Percentiles rank a stretch among this genome's conserved stretches.
These are phyloP conservation scores for Erodium chrysanthum DNA, from an alignment of 441 rosid species.

Conservation along the genomic window DNA sequence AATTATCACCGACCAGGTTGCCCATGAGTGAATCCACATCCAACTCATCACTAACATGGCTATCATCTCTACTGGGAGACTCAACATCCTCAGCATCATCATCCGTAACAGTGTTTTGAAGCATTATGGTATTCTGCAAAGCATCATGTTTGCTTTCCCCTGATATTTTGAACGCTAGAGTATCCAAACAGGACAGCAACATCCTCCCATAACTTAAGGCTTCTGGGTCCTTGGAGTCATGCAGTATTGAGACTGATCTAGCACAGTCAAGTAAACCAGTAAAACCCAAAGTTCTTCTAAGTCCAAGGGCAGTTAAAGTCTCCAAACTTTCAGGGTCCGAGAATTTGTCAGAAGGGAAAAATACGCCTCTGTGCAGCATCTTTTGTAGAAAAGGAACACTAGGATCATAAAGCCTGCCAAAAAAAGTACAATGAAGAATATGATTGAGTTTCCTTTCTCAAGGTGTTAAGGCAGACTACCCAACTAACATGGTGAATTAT, in stretches of 20 bases:
- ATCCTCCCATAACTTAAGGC: constrained; percentile 49
- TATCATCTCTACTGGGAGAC: constrained; percentile 27
- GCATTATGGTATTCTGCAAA: constrained; percentile 24
- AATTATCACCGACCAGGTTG: constrained; percentile 40
- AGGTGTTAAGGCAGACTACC: not conserved
- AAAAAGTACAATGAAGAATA: constrained; percentile 16
- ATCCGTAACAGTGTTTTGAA: constrained; percentile 20
- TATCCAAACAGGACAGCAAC: constrained; percentile 50
- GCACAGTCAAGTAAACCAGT: constrained; percentile 81
- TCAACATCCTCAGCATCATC: constrained; percentile 26
- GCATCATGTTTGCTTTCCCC: constrained; percentile 32
- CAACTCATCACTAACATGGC: constrained; percentile 28
- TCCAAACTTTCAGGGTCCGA: constrained; percentile 69
- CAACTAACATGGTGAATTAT: not conserved
- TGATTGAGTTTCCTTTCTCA: constrained; percentile 6
- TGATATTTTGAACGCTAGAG: constrained; percentile 51
- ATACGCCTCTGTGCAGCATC: constrained; percentile 61
- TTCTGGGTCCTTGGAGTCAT: constrained; percentile 53
- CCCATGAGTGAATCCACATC: constrained; percentile 40
- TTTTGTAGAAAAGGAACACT: constrained; percentile 59
- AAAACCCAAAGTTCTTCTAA: constrained; percentile 54
- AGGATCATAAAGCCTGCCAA: constrained; percentile 94
- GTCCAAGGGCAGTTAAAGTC: constrained; percentile 67
- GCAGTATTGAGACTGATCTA: constrained; percentile 56
- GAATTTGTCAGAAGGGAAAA: constrained; percentile 77